Evolutionary conservation across 331 rosid genomes (phyloP).

Genomic region (Prunus yedoensis): DNA sequence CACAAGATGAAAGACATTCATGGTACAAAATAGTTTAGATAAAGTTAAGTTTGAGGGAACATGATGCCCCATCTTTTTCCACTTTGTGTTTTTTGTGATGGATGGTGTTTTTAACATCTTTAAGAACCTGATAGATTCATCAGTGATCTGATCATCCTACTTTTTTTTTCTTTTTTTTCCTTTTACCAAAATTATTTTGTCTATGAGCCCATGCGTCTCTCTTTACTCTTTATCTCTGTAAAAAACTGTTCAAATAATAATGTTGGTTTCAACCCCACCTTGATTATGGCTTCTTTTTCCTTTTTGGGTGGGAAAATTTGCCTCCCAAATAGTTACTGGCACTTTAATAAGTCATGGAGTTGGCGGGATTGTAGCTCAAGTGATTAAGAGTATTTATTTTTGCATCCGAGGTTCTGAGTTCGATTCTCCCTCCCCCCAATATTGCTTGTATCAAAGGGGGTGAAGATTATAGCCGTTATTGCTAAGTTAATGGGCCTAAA

Average conservation of each 20-base stretch:
- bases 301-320: slow-evolving; percentile 29
- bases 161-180: not conserved
- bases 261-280: slow-evolving; percentile 11
- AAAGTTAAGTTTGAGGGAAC: slow-evolving; percentile 47
- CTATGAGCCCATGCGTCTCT: slow-evolving; percentile 36
- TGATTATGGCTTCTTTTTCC: slow-evolving; percentile 9
- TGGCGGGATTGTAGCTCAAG: too few species aligned
- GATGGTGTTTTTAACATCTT: slow-evolving; percentile 57
- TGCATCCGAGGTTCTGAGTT: accelerated
- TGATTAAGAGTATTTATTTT: not conserved
- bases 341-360: not conserved
- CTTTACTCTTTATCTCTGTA: slow-evolving; percentile 31
- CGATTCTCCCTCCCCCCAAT: too few species aligned
- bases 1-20: slow-evolving; percentile 48
- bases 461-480: not conserved
- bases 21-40: slow-evolving; percentile 36
- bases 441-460: not conserved
- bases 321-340: slow-evolving; percentile 13
- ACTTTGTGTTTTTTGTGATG: slow-evolving; percentile 30
- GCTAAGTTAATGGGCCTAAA: not conserved
- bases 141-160: slow-evolving; percentile 3
- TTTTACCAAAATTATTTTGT: slow-evolving; percentile 38
- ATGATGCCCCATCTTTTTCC: slow-evolving; percentile 39
- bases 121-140: slow-evolving; percentile 24
- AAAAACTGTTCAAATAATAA: slow-evolving; percentile 30